Evolutionary conservation across 2,329 filamentous ascomycete genomes (phyloP), one percentile per base, ranked within the genome.

Genomic region (Graphilbum fragrans): DNA sequence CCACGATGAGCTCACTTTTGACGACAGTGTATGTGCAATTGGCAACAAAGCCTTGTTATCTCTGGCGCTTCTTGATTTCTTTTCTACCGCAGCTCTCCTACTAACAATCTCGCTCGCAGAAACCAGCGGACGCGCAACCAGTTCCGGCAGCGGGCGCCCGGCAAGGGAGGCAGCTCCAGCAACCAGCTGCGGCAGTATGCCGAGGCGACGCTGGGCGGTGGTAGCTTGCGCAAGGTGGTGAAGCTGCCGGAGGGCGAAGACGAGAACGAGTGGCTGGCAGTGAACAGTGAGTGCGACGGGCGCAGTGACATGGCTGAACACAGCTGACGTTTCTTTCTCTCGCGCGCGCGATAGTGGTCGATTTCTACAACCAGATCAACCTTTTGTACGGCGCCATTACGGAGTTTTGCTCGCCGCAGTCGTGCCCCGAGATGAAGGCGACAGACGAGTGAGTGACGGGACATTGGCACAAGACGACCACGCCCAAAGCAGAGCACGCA

Each of bases 301-400:
- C 23, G 11, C 14, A 14, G 25, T 4, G 16, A n/a, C 20, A 17
- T 31, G 39, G 29, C 19, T 38, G 32, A 42, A 23, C 21, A 14
- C n/a, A 20, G 23, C 4, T 7, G 14, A 12, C 7, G 5, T 2
- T 12, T 19, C 12, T 35, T 33, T 41, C 58, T 64, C n/a, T n/a
- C n/a, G n/a, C n/a, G n/a, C 40, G 64, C 46, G n/a, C 39, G 16
- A 16, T 35, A 94, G 88, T 98, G 68, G 92, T 98, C 67, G 92
- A 98, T 65, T 98, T 98, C 65, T 98, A 98, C 77, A 98, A 98
- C 69, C 92, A 98, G 65, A 94, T 98, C 70, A 98, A 98, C 65
- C 75, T 98, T 29, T 80, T 98, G 45, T 98, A 98, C 61, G 93
- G 93, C 45, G 92, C 92, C 50, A 98, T 98, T 58, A 98, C 92